Percentiles rank a stretch among this genome's conserved stretches.
phyloP scores from a whole-genome alignment of 345 rosid genomes.

The Brassica juncea region DNA sequence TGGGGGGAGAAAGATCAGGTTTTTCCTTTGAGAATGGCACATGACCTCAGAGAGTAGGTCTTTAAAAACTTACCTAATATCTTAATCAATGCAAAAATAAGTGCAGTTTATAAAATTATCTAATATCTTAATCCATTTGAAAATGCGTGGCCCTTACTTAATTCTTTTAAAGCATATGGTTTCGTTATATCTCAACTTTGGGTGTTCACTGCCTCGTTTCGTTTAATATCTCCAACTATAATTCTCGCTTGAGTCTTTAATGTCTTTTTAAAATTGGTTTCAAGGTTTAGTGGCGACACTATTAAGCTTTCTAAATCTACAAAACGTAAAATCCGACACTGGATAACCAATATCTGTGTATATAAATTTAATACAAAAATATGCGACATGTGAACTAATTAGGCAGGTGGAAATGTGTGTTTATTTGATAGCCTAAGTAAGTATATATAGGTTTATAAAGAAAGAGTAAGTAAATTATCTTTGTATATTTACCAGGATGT shows the following conservation, averaged over 20 bases:
- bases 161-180: background rate
- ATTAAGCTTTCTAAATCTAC: background rate
- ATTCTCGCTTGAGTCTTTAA: background rate
- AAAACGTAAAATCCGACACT: background rate
- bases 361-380: background rate
- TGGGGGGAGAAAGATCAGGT: constrained; percentile 86
- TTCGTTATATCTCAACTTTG: background rate
- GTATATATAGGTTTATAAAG: background rate
- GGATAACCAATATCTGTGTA: background rate
- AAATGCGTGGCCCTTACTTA: constrained; percentile 9
- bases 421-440: background rate
- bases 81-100: background rate
- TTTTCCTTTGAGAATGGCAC: constrained; percentile 77
- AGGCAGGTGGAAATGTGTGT: background rate
- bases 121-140: background rate
- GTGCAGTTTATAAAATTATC: too few relatives aligned
- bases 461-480: background rate
- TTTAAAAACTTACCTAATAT: background rate
- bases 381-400: background rate
- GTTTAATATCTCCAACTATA: background rate
- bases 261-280: background rate
- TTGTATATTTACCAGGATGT: constrained; percentile 46
- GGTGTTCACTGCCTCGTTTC: background rate
- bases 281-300: constrained; percentile 5
- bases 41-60: constrained; percentile 57